phyloP scores from a whole-genome alignment of 2,329 filamentous ascomycete genomes.

The Alternaria sp. region DNA sequence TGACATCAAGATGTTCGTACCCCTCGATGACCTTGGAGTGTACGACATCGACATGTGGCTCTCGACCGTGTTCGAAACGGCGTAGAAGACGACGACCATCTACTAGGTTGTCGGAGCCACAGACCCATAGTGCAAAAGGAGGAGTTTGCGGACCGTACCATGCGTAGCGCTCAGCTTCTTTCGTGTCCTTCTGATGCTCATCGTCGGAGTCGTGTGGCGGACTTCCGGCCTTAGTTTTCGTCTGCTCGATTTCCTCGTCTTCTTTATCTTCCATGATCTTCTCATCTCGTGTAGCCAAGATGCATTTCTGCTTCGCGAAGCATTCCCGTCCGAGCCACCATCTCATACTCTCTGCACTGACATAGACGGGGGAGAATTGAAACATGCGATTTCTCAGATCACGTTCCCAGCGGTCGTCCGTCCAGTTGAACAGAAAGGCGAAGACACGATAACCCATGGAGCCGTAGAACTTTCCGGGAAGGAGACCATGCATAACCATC shows the following conservation, averaged over 20 bases:
- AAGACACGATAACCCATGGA: constrained; percentile 88
- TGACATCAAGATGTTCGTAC: constrained; percentile 89
- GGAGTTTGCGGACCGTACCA: constrained; percentile 85
- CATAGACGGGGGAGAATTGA: constrained; percentile 89
- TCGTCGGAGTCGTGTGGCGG: constrained; percentile 22
- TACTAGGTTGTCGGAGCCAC: constrained; percentile 81
- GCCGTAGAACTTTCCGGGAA: constrained; percentile 75
- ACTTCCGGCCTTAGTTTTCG: constrained; percentile 4
- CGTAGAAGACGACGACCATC: constrained; percentile 77
- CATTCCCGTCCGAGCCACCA: constrained; percentile 94
- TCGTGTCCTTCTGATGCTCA: constrained; percentile 46
- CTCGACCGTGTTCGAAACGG: constrained; percentile 76
- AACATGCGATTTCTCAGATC: constrained; percentile 83
- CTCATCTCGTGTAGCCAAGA: constrained; percentile 78
- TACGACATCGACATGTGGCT: constrained; percentile 81
- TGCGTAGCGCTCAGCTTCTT: constrained; percentile 56
- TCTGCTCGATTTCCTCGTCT: constrained; percentile 46
- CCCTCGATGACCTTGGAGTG: constrained; percentile 83
- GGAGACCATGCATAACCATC: constrained; percentile 77
- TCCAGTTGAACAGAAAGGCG: constrained; percentile 88
- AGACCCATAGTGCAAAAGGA: constrained; percentile 88
- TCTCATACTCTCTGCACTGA: constrained; percentile 86
- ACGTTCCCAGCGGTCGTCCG: constrained; percentile 82
- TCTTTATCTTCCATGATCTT: constrained; percentile 66
- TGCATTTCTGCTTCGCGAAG: constrained; percentile 85